These are phyloP conservation scores for Pichia kudriavzevii DNA, from an alignment of 1,139 yeast species.

Conservation along the genomic window DNA sequence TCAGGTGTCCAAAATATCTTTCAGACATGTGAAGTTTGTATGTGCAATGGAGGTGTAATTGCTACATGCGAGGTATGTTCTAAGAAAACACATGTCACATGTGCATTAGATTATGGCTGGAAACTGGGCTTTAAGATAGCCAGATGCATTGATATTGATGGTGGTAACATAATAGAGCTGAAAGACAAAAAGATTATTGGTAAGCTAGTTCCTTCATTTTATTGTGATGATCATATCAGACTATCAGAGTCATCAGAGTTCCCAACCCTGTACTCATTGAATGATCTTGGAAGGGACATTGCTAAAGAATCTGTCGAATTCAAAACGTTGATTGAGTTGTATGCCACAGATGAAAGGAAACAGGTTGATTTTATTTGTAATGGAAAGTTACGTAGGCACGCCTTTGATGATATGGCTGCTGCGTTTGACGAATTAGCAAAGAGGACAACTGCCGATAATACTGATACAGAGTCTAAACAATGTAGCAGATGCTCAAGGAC, in stretches of 20 bases:
- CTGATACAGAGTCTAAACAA: conserved; percentile 1
- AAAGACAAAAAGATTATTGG: conserved; percentile 30
- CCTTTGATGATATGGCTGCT: conserved; percentile 7
- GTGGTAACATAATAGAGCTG: conserved; percentile 24
- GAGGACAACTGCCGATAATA: conserved; percentile 2
- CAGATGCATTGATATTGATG: conserved; percentile 14
- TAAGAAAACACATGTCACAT: conserved; percentile 49
- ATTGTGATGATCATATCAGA: conserved; percentile 36
- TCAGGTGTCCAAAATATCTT: conserved; percentile 21
- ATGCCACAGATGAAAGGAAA: conserved; percentile 36
- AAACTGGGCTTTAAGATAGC: conserved; percentile 40
- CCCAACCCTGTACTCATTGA: conserved; percentile 22
- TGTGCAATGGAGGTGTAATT: conserved; percentile 35
- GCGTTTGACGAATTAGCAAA: conserved; percentile 8
- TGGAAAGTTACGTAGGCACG: conserved; percentile 20
- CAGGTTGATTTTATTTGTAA: conserved; percentile 1
- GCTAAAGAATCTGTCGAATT: conserved; percentile 24
- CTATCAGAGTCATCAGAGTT: conserved; percentile 7
- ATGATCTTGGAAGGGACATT: conserved; percentile 31
- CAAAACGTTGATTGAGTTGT: conserved; percentile 36
- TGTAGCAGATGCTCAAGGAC: conserved; percentile 4
- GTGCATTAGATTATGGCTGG: conserved; percentile 50
- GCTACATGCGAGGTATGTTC: conserved; percentile 37
- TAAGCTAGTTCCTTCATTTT: conserved; percentile 35
- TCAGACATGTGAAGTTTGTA: conserved; percentile 36